These are phyloP conservation scores for Neoascochyta sp. DNA, from an alignment of 2,329 filamentous ascomycete species.

Conservation along the genomic window DNA sequence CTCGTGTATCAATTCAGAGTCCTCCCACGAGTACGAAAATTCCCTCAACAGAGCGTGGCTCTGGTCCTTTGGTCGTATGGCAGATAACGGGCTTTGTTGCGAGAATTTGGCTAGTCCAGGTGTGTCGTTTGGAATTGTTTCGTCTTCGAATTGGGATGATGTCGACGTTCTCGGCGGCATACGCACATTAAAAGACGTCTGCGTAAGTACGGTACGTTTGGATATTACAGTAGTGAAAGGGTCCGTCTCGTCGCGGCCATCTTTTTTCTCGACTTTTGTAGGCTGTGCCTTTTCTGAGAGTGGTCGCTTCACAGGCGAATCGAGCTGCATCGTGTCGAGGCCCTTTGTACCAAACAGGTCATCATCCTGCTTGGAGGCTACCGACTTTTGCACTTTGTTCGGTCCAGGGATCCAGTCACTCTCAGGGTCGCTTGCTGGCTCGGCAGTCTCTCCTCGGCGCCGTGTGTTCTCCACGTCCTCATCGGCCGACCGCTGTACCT, in stretches of 20 bases:
- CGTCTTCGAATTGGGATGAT: conserved; percentile 1
- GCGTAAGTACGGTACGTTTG: conserved; percentile 13
- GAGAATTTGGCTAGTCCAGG: conserved; percentile 27
- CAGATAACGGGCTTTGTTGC: conserved; percentile 25
- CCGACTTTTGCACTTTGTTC: conserved; percentile 12
- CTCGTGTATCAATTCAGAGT: conserved; percentile 24
- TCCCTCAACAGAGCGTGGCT: conserved; percentile 24
- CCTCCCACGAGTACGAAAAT: conserved; percentile 32
- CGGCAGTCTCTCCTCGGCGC: conserved; percentile 16
- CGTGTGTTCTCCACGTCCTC: conserved; percentile 35
- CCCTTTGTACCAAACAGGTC: conserved; percentile 35
- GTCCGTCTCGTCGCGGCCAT: conserved; percentile 15
- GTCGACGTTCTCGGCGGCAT: conserved; percentile 12
- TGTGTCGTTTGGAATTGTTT: conserved; percentile 17
- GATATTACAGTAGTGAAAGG: conserved; percentile 24
- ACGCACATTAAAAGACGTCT: conserved; percentile 19
- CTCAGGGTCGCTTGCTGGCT: conserved; percentile 31
- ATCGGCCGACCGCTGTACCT: conserved; percentile 15
- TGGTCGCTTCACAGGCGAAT: conserved; percentile 17
- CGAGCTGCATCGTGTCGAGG: conserved; percentile 19
- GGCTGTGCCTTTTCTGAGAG: conserved; percentile 6
- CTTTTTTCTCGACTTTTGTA: conserved; percentile 6
- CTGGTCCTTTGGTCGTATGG: conserved; percentile 24
- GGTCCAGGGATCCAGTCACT: conserved; percentile 39
- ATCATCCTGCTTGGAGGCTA: conserved; percentile 10